Conservation (phyloP, 2,329 filamentous ascomycete genomes). For the Phialocephala subalpina region DNA sequence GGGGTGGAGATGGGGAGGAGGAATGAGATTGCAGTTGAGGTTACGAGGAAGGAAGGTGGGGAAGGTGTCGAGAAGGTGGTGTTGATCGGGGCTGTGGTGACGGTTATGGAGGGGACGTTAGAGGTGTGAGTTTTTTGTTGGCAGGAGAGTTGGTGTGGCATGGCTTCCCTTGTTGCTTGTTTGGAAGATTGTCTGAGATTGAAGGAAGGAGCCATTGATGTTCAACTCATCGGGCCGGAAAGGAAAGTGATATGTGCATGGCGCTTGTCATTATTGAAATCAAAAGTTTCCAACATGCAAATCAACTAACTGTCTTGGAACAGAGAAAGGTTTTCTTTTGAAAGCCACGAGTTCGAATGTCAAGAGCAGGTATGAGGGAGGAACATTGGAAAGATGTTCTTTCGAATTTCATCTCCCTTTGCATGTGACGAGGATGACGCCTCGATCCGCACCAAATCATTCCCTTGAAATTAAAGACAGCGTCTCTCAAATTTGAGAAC, state of each 20-base stretch:
- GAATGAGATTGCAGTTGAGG: slow-evolving; percentile 31
- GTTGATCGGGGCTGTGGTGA: slow-evolving; percentile 27
- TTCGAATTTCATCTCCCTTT: too few species aligned
- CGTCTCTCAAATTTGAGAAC: too few species aligned
- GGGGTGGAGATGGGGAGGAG: slow-evolving; percentile 69
- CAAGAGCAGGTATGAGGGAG: too few species aligned
- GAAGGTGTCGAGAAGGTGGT: slow-evolving; percentile 28
- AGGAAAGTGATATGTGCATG: background rate
- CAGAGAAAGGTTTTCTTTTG: too few species aligned
- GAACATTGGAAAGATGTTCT: too few species aligned
- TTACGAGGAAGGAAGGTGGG: slow-evolving; percentile 10
- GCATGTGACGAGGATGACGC: too few species aligned
- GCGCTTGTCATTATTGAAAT: background rate
- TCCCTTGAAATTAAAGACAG: too few species aligned
- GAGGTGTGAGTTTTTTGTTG: background rate
- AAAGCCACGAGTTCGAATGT: too few species aligned
- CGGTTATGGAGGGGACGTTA: slow-evolving; percentile 32
- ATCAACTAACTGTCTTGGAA: too few species aligned
- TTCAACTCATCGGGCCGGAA: slow-evolving; percentile 4
- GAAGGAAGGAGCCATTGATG: background rate
- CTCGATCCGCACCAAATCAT: too few species aligned
- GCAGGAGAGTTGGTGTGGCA: background rate
- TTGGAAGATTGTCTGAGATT: background rate
- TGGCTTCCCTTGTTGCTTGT: background rate
- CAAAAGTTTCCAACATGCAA: too few species aligned